phyloP scores from a whole-genome alignment of 371 early-diverging fungal genomes.

The Mortierella sp. region DNA sequence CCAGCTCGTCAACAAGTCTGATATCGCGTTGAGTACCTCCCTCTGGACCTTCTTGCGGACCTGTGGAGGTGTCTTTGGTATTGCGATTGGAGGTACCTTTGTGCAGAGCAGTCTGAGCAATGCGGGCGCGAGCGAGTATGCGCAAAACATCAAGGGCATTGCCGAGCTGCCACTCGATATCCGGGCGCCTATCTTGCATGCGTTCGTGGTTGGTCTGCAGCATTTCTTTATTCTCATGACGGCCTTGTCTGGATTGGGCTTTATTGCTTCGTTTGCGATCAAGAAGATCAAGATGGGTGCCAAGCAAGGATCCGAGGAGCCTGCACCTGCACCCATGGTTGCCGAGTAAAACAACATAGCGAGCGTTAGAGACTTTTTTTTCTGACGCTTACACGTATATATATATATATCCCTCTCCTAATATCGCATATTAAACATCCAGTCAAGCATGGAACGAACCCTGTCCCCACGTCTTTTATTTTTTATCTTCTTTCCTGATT shows the following conservation, averaged over 20 bases:
- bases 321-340: conserved; percentile 13
- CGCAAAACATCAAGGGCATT: conserved; percentile 42
- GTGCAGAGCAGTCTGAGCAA: conserved; percentile 44
- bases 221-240: conserved; percentile 73
- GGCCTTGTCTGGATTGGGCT: conserved; percentile 37
- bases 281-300: conserved; percentile 46
- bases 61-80: conserved; percentile 52
- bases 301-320: conserved; percentile 24
- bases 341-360: conserved; percentile 30
- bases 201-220: conserved; percentile 73
- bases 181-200: conserved; percentile 62
- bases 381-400: not conserved
- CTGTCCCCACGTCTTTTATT: too few species aligned
- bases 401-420: not conserved
- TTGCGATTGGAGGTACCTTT: conserved; percentile 44
- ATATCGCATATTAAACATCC: too few species aligned
- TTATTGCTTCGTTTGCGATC: conserved; percentile 37
- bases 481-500: too few species aligned
- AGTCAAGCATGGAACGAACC: too few species aligned
- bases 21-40: conserved; percentile 48
- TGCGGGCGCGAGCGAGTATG: conserved; percentile 41
- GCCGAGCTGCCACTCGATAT: conserved; percentile 23
- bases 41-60: conserved; percentile 54
- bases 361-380: not conserved
- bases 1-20: conserved; percentile 41